These are phyloP conservation scores for Byssochlamys sp. DNA, from an alignment of 2,329 filamentous ascomycete species.

Conservation along the genomic window DNA sequence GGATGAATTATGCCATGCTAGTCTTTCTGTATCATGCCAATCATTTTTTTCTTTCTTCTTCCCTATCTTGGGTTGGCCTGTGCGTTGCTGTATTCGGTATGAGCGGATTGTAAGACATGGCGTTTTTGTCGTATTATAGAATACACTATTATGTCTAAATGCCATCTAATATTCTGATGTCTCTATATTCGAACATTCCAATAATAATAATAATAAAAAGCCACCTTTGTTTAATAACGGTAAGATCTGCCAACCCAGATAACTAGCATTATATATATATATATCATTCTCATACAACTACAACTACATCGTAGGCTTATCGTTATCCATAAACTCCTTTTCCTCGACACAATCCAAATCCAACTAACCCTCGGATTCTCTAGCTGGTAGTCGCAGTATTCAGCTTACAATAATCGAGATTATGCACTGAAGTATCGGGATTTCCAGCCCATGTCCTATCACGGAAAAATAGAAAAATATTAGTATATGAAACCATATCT, in stretches of 20 bases:
- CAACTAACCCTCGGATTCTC: not conserved
- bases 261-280: too few species aligned
- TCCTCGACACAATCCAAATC: too few species aligned
- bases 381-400: constrained; percentile 3
- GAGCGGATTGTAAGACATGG: not conserved
- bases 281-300: too few species aligned
- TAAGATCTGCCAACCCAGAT: not conserved
- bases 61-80: constrained; percentile 13
- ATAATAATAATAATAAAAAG: too few species aligned
- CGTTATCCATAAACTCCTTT: too few species aligned
- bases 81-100: not conserved
- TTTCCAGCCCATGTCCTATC: constrained; percentile 6
- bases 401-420: constrained; percentile 7
- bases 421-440: constrained; percentile 4
- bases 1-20: constrained; percentile 21
- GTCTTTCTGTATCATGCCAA: not conserved
- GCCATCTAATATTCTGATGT: not conserved
- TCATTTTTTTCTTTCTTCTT: constrained; percentile 9
- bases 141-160: not conserved
- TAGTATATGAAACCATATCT: not conserved
- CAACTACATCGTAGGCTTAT: too few species aligned
- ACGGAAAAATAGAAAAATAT: not conserved
- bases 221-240: not conserved
- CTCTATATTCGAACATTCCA: too few species aligned
- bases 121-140: not conserved